phyloP scores from a whole-genome alignment of 2,329 filamentous ascomycete genomes.

The Hyphodiscus sp. region DNA sequence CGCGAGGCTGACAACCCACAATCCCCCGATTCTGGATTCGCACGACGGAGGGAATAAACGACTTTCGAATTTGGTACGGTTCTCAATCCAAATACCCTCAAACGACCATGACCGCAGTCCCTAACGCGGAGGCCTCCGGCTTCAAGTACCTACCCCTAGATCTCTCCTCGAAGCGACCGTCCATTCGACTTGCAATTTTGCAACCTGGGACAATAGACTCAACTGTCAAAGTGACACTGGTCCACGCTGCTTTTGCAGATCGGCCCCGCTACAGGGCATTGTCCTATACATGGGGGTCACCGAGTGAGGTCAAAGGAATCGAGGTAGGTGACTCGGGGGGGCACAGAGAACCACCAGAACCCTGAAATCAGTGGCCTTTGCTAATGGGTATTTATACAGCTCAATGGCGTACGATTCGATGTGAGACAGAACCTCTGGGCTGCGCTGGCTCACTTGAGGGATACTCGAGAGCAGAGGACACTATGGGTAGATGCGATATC shows the following conservation, averaged over 20 bases:
- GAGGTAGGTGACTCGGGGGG: background rate
- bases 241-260: conserved; percentile 12
- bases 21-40: too few relatives aligned
- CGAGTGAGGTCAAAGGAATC: background rate
- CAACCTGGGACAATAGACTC: conserved; percentile 1
- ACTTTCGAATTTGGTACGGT: too few relatives aligned
- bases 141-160: conserved; percentile 11
- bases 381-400: too few relatives aligned
- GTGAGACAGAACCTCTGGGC: background rate
- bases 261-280: conserved; percentile 5
- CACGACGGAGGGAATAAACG: too few relatives aligned
- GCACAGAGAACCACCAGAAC: too few relatives aligned
- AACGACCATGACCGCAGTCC: background rate
- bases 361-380: too few relatives aligned
- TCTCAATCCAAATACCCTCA: too few relatives aligned
- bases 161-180: conserved; percentile 1
- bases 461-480: background rate
- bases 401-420: background rate
- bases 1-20: background rate
- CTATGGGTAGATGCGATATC: conserved; percentile 25
- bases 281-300: background rate
- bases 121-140: background rate
- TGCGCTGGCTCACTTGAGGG: background rate
- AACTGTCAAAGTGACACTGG: conserved; percentile 4
- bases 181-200: conserved; percentile 9